Percentiles rank a stretch among this genome's conserved stretches.
Evolutionary conservation across 352 stramenopile genomes (phyloP).

Genomic region (Globisporangium acanthophoron): DNA sequence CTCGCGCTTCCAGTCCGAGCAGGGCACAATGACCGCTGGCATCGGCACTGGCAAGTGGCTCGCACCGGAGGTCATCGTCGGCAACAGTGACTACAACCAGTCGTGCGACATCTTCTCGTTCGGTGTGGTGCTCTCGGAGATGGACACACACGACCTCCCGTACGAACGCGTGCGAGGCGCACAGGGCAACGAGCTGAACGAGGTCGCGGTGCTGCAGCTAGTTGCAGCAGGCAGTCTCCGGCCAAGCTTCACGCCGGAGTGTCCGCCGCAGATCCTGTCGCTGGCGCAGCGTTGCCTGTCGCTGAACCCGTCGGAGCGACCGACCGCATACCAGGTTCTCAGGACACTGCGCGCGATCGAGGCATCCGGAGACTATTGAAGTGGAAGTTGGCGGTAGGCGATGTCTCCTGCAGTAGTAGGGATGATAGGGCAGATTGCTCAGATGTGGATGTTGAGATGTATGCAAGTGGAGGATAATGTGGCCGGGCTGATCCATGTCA

Average conservation of each 20-base stretch:
- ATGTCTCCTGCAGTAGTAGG: too few species aligned
- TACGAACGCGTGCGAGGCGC: slow-evolving; percentile 22
- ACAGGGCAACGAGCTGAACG: slow-evolving; percentile 21
- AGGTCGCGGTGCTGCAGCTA: slow-evolving; percentile 38
- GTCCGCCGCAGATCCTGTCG: slow-evolving; percentile 22
- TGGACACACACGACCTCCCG: slow-evolving; percentile 37
- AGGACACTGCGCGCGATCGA: slow-evolving; percentile 28
- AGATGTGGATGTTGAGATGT: neutral
- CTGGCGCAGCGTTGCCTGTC: slow-evolving; percentile 25
- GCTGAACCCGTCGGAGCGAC: slow-evolving; percentile 21
- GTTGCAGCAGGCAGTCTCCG: slow-evolving; percentile 24
- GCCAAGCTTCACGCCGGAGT: slow-evolving; percentile 23
- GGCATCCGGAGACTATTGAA: slow-evolving; percentile 16
- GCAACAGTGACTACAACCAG: slow-evolving; percentile 26
- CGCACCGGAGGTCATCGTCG: slow-evolving; percentile 27
- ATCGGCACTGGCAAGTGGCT: slow-evolving; percentile 26
- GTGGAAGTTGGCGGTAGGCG: neutral
- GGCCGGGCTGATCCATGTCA: neutral
- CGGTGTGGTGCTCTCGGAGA: slow-evolving; percentile 32
- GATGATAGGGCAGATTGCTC: too few species aligned
- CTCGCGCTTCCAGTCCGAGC: slow-evolving; percentile 27
- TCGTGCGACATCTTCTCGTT: slow-evolving; percentile 25
- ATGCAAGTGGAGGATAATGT: neutral
- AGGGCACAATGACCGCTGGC: slow-evolving; percentile 22
- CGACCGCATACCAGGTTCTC: slow-evolving; percentile 27